These are phyloP conservation scores for Mychonastes homosphaera DNA, from an alignment of 139 green algal genomes.

Conservation along the genomic window DNA sequence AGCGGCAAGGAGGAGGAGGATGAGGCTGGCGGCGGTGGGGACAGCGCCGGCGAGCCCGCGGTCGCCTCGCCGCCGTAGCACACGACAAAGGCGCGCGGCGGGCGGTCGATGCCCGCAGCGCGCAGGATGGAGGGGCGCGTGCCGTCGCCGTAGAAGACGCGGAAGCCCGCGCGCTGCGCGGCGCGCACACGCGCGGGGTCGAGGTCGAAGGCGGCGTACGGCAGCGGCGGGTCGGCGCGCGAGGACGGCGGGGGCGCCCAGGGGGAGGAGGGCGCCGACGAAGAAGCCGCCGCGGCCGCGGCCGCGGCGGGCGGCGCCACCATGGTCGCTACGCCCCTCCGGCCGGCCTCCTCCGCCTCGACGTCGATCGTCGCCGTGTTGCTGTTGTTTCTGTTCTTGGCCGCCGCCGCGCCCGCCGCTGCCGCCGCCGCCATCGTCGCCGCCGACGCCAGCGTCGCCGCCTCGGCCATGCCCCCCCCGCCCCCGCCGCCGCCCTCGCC, in stretches of 20 bases:
- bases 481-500: background rate
- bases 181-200: slow-evolving; percentile 48
- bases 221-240: slow-evolving; percentile 3
- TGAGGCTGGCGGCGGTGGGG: background rate
- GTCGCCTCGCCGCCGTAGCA: slow-evolving; percentile 40
- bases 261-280: too few relatives aligned
- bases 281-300: too few relatives aligned
- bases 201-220: slow-evolving; percentile 82
- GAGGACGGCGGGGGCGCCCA: too few relatives aligned
- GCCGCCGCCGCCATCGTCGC: too few relatives aligned
- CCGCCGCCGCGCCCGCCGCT: too few relatives aligned
- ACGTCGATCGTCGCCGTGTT: too few relatives aligned
- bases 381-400: too few relatives aligned
- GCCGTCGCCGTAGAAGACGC: slow-evolving; percentile 54
- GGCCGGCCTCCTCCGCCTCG: too few relatives aligned
- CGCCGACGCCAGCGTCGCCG: too few relatives aligned
- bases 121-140: slow-evolving; percentile 56
- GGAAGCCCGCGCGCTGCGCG: slow-evolving; percentile 36
- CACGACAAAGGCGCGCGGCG: slow-evolving; percentile 60
- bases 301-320: too few relatives aligned
- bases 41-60: background rate
- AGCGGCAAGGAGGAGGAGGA: background rate
- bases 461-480: too few relatives aligned
- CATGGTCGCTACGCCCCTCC: too few relatives aligned
- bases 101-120: slow-evolving; percentile 59